Evolutionary conservation across 768 basidiomycete genomes (phyloP).

Genomic region (Cystofilobasidium capitatum): DNA sequence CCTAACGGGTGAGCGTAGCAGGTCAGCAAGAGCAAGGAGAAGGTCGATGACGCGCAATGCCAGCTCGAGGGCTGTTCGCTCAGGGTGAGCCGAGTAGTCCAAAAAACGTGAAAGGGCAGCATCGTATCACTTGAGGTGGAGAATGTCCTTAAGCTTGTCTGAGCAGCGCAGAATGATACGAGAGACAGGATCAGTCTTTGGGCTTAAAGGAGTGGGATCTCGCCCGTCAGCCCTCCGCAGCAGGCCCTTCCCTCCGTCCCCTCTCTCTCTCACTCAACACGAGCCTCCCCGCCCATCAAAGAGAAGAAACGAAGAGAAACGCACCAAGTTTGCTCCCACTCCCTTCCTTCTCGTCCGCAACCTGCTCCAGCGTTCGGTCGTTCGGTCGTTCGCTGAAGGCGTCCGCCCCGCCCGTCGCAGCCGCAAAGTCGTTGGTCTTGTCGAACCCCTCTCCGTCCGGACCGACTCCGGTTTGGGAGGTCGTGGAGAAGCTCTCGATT

Average conservation of each 20-base stretch:
- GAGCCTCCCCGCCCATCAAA: not conserved
- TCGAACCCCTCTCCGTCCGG: conserved; percentile 7
- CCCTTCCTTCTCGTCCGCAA: not conserved
- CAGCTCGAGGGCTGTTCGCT: no score
- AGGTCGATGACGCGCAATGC: no score
- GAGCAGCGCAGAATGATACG: no score
- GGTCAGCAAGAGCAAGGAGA: no score
- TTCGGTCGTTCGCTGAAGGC: conserved; percentile 19
- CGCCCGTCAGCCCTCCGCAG: not conserved
- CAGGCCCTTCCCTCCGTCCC: no score
- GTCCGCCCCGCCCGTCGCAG: conserved; percentile 14
- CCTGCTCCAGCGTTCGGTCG: conserved; percentile 1
- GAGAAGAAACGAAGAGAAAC: not conserved
- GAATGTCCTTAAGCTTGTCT: not conserved
- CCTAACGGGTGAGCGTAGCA: no score
- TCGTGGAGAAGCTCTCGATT: not conserved
- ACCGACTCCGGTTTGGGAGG: not conserved
- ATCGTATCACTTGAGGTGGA: not conserved
- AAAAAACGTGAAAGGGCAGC: not conserved
- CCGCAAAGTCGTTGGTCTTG: conserved; percentile 15
- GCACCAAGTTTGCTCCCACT: not conserved
- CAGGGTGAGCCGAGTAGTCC: no score
- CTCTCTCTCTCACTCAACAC: no score
- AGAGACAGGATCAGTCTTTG: not conserved
- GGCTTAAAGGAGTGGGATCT: not conserved